These are phyloP conservation scores for Globisporangium splendens DNA, from an alignment of 352 stramenopile genomes.

Conservation along the genomic window DNA sequence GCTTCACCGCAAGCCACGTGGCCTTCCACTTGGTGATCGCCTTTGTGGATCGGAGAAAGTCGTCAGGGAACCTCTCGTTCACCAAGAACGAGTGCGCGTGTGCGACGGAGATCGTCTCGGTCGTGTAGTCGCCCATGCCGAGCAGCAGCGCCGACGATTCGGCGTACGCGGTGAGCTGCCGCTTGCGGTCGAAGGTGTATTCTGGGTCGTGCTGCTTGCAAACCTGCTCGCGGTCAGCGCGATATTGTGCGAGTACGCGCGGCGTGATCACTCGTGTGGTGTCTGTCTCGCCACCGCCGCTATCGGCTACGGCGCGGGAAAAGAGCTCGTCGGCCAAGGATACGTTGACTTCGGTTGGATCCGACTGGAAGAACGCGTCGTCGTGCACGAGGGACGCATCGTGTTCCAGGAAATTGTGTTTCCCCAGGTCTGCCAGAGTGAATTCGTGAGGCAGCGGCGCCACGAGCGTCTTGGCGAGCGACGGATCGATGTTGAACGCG, in stretches of 20 bases:
- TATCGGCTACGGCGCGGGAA: conserved; percentile 15
- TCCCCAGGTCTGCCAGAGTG: conserved; percentile 43
- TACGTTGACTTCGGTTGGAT: conserved; percentile 36
- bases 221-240: conserved; percentile 33
- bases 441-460: conserved; percentile 29
- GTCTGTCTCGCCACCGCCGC: not conserved
- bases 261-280: conserved; percentile 21
- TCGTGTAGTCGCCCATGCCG: conserved; percentile 33
- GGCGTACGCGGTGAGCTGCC: conserved; percentile 31
- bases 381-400: conserved; percentile 65
- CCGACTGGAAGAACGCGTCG: conserved; percentile 36
- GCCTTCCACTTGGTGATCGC: conserved; percentile 23
- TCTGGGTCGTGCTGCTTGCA: conserved; percentile 34
- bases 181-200: conserved; percentile 39
- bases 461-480: conserved; percentile 30
- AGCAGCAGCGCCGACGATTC: conserved; percentile 46
- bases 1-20: conserved; percentile 19
- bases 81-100: conserved; percentile 41
- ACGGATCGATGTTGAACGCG: conserved; percentile 42
- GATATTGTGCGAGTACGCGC: conserved; percentile 33
- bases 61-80: conserved; percentile 40
- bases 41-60: conserved; percentile 29
- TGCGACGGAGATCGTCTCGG: conserved; percentile 30
- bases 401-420: conserved; percentile 62
- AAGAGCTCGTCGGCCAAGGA: conserved; percentile 38